Conservation (phyloP, 345 rosid genomes). For the Acer campestre region DNA sequence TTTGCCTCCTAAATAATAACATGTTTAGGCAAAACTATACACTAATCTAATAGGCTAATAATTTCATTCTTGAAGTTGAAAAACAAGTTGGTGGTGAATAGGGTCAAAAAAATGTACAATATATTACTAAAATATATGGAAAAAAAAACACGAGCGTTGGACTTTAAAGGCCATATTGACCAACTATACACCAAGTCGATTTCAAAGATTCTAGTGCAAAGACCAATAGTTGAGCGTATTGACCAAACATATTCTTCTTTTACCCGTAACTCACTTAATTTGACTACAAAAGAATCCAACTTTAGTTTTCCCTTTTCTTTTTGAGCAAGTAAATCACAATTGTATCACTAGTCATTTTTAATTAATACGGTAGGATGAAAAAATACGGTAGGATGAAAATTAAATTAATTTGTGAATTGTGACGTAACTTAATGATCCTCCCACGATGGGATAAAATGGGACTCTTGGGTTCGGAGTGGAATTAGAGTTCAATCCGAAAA, state of each 20-base stretch:
- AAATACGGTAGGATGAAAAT: too few relatives aligned
- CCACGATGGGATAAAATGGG: too few relatives aligned
- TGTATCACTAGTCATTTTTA: neutral
- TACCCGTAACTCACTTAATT: slow-evolving; percentile 23
- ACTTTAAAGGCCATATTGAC: neutral
- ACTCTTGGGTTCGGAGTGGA: too few relatives aligned
- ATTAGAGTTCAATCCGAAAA: too few relatives aligned
- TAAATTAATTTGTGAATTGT: too few relatives aligned
- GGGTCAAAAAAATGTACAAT: neutral
- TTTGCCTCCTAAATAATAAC: neutral
- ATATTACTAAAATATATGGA: neutral
- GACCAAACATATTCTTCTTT: slow-evolving; percentile 9
- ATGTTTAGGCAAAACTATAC: neutral
- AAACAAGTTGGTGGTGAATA: neutral
- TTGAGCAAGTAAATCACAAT: neutral
- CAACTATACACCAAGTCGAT: neutral
- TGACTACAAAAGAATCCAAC: neutral
- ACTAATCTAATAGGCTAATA: too few relatives aligned
- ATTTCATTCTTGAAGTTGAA: neutral
- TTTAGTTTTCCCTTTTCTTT: neutral
- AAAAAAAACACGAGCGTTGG: neutral
- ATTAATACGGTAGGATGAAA: too few relatives aligned
- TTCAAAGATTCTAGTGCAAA: neutral
- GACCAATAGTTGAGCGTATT: neutral
- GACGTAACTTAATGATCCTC: too few relatives aligned